A percentile compares a stretch with the other conserved stretches of the same genome.
Evolutionary conservation across 306 rosid genomes (phyloP).

Genomic region (Trichosanthes cucumerina): DNA sequence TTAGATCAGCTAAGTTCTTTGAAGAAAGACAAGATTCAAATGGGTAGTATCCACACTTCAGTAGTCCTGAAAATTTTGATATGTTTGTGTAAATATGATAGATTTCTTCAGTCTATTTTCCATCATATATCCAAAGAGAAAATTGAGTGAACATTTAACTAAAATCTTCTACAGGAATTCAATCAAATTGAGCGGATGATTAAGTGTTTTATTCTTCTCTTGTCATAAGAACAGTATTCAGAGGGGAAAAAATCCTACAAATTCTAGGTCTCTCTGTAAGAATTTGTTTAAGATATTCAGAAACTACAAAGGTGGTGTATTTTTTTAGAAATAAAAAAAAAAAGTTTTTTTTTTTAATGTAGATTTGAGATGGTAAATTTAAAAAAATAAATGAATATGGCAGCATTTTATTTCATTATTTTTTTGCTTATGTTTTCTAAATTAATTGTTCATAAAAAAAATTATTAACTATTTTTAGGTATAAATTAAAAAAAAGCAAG

Average conservation of each 20-base stretch:
- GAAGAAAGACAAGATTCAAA: neutral
- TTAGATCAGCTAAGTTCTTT: neutral
- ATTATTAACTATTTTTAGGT: neutral
- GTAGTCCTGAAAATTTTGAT: no score
- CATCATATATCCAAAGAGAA: neutral
- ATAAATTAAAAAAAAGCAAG: neutral
- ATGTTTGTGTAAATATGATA: neutral
- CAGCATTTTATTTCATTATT: neutral
- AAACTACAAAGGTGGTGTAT: neutral
- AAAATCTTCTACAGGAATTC: neutral
- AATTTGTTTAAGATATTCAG: neutral
- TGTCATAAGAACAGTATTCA: neutral
- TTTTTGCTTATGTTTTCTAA: neutral
- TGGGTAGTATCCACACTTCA: no score
- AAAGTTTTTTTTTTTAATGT: neutral
- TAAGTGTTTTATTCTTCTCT: neutral
- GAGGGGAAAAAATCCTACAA: no score
- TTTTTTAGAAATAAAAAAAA: neutral
- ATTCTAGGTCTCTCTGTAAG: neutral
- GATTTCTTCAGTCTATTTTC: neutral
- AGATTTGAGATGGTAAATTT: neutral
- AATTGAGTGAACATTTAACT: neutral
- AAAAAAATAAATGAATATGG: neutral
- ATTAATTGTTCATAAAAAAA: neutral
- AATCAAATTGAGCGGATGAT: neutral